A percentile compares a stretch with the other conserved stretches of the same genome.
Conservation (phyloP, 2,329 filamentous ascomycete species). For the Torrubiellomyces zombiae region DNA sequence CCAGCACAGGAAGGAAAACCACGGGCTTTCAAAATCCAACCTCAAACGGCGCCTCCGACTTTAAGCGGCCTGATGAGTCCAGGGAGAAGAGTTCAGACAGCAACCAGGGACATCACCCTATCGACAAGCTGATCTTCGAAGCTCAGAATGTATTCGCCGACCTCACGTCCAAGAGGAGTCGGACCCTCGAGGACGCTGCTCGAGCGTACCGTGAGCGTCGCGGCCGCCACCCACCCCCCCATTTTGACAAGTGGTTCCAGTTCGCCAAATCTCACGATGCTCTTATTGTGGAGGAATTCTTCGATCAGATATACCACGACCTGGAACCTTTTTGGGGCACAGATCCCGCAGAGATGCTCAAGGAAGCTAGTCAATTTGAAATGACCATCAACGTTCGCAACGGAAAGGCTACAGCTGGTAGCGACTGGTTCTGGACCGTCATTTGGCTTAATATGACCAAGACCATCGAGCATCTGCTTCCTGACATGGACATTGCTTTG, state of each 20-base stretch:
- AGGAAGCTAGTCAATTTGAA: conserved; percentile 36
- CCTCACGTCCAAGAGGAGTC: conserved; percentile 26
- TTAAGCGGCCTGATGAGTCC: conserved; percentile 2
- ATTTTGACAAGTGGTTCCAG: conserved; percentile 42
- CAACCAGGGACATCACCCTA: conserved; percentile 23
- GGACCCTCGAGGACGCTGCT: conserved; percentile 35
- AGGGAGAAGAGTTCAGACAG: neutral
- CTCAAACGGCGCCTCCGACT: conserved; percentile 2
- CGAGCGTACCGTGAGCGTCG: conserved; percentile 39
- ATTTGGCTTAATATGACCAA: conserved; percentile 38
- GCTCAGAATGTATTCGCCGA: conserved; percentile 23
- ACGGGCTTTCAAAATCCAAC: neutral
- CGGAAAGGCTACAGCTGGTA: conserved; percentile 30
- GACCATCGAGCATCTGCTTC: conserved; percentile 36
- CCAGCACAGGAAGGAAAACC: neutral
- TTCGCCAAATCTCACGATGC: conserved; percentile 35
- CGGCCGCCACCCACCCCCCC: conserved; percentile 45
- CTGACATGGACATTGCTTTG: conserved; percentile 51
- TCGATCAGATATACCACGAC: conserved; percentile 47
- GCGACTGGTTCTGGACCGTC: conserved; percentile 40
- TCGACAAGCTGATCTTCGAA: conserved; percentile 31
- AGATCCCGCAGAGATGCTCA: conserved; percentile 28
- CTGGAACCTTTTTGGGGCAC: conserved; percentile 41
- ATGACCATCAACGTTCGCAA: conserved; percentile 44
- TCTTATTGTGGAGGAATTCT: conserved; percentile 45